A percentile compares a stretch with the other conserved stretches of the same genome.
phyloP scores from a whole-genome alignment of 148 eudicot species.

The Silene latifolia region DNA sequence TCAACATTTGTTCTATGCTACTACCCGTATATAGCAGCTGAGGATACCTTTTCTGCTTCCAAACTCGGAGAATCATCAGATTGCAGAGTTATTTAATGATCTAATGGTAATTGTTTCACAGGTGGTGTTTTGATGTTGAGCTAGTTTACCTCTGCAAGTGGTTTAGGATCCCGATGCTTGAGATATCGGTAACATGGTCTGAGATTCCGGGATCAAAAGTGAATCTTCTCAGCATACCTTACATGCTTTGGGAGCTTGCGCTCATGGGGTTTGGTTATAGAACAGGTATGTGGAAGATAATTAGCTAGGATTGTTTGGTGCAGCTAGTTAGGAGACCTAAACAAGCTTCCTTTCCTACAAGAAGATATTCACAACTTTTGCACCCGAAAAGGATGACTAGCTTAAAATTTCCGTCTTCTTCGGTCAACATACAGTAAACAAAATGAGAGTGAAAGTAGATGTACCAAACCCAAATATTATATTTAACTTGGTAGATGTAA shows the following conservation, averaged over 20 bases:
- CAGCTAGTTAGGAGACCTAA: constrained; percentile 3
- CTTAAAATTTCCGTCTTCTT: constrained; percentile 9
- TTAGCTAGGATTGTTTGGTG: constrained; percentile 23
- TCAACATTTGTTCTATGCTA: not conserved
- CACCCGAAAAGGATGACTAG: constrained; percentile 14
- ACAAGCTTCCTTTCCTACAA: constrained; percentile 9
- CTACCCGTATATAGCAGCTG: not conserved
- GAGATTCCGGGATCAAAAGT: constrained; percentile 98
- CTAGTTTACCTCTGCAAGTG: constrained; percentile 80
- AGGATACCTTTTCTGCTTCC: not conserved
- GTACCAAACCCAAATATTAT: constrained; percentile 4
- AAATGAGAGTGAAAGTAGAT: not conserved
- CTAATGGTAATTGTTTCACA: constrained; percentile 22
- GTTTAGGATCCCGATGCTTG: constrained; percentile 62
- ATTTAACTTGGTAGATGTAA: constrained; percentile 1
- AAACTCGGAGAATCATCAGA: not conserved
- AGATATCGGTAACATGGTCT: constrained; percentile 88
- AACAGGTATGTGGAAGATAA: constrained; percentile 78
- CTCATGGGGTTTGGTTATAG: constrained; percentile 91
- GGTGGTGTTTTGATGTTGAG: constrained; percentile 99
- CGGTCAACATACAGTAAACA: constrained; percentile 4
- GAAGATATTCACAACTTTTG: constrained; percentile 3
- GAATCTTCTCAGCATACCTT: constrained; percentile 74
- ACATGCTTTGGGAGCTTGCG: constrained; percentile 94
- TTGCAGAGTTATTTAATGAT: not conserved